Conservation (phyloP, 257 asterid species). For the Oldenlandia corymbosa region DNA sequence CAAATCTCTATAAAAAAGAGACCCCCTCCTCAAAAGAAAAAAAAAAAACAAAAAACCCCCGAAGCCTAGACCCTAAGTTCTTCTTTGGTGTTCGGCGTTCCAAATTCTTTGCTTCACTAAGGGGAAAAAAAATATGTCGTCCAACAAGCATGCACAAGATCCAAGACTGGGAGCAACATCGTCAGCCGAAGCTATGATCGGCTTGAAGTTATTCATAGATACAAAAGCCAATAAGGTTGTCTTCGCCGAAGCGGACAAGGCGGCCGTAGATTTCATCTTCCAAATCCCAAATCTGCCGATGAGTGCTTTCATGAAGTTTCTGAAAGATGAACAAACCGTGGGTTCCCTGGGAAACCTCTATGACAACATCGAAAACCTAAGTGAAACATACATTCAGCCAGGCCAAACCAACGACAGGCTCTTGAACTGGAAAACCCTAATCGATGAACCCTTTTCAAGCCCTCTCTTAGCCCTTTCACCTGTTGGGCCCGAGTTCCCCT, state of each 20-base stretch:
- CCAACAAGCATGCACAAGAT: no score
- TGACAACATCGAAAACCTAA: not conserved
- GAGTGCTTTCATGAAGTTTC: not conserved
- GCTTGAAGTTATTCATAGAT: not conserved
- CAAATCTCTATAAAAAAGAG: no score
- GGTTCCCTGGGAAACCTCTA: not conserved
- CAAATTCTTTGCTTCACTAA: no score
- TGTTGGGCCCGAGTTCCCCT: no score
- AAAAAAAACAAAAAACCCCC: no score
- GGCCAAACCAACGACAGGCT: conserved; percentile 19
- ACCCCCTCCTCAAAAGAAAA: no score
- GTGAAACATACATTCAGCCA: conserved; percentile 12
- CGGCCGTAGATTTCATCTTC: not conserved
- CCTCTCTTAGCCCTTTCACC: conserved; percentile 12
- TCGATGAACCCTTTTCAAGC: not conserved
- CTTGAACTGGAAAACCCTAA: conserved; percentile 11
- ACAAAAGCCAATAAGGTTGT: not conserved
- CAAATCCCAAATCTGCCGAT: not conserved
- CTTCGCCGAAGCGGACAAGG: not conserved
- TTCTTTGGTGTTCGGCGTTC: no score
- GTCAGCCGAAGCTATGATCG: no score
- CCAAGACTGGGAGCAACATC: no score
- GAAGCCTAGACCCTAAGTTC: no score
- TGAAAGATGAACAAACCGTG: not conserved
- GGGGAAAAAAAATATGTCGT: no score